Percentiles rank a stretch among this genome's conserved stretches.
phyloP scores from a whole-genome alignment of 768 basidiomycete species.

The Leccinum subgranulosum region DNA sequence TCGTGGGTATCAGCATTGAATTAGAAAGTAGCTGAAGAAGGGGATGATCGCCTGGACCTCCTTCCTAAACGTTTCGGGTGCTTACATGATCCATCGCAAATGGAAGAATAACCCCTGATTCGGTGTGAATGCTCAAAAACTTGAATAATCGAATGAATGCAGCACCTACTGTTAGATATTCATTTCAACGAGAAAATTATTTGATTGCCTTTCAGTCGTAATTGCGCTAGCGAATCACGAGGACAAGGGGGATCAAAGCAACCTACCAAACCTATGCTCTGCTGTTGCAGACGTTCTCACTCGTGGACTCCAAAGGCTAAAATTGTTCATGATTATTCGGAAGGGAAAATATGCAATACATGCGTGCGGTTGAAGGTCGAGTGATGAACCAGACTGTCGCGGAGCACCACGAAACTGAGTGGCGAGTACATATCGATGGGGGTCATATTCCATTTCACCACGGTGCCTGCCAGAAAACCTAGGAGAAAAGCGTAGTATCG shows the following conservation, averaged over 20 bases:
- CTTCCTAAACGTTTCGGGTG: not conserved
- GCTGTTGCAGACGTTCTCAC: not conserved
- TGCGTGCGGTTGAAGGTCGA: not conserved
- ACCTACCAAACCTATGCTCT: not conserved
- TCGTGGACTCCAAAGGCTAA: not conserved
- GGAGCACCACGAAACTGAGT: slow-evolving; percentile 9
- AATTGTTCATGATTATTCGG: not conserved
- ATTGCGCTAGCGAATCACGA: not conserved
- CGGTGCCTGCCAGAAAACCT: slow-evolving; percentile 30
- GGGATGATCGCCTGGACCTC: slow-evolving; percentile 2
- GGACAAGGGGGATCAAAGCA: not conserved
- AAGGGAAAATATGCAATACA: not conserved
- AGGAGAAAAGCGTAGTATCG: not conserved
- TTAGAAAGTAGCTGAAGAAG: not conserved
- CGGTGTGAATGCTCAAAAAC: not conserved
- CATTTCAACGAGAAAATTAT: not conserved
- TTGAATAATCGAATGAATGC: not conserved
- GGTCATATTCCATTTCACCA: slow-evolving; percentile 30
- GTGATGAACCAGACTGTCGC: slow-evolving; percentile 3
- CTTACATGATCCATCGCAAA: slow-evolving; percentile 5
- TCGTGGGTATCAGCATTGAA: not conserved
- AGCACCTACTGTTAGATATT: not conserved
- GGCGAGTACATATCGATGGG: slow-evolving; percentile 20
- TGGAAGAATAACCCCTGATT: not conserved
- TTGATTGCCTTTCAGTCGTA: not conserved